These are phyloP conservation scores for Cutaneotrichosporon mucoides DNA, from an alignment of 1,284 basidiomycete genomes.

Conservation along the genomic window DNA sequence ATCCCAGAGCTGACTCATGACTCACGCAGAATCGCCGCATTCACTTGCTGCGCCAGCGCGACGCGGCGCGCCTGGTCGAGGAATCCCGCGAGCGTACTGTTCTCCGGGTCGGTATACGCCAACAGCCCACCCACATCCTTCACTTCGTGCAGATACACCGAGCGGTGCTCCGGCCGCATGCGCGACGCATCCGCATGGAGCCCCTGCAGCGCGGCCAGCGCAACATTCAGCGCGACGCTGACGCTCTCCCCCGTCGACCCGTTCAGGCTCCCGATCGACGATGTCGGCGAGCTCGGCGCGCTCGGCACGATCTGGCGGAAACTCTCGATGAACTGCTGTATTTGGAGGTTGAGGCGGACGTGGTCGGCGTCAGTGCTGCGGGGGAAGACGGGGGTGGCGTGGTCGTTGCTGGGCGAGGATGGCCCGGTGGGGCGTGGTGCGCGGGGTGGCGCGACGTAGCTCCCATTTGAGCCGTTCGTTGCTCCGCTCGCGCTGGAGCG, in stretches of 20 bases:
- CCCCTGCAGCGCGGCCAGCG: slow-evolving; percentile 32
- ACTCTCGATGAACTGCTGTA: slow-evolving; percentile 44
- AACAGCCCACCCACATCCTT: slow-evolving; percentile 46
- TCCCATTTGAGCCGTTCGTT: not conserved
- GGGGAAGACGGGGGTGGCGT: slow-evolving; percentile 26
- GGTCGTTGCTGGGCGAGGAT: not conserved
- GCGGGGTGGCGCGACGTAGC: not conserved
- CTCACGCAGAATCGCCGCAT: slow-evolving; percentile 46
- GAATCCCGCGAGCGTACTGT: slow-evolving; percentile 42
- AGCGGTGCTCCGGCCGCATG: slow-evolving; percentile 33
- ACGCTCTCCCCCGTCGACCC: slow-evolving; percentile 1
- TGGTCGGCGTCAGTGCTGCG: slow-evolving; percentile 32
- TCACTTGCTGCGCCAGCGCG: slow-evolving; percentile 44
- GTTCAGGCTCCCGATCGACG: slow-evolving; percentile 26
- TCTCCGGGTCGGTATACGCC: slow-evolving; percentile 47
- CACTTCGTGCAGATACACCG: slow-evolving; percentile 44
- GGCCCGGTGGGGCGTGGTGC: too few relatives aligned
- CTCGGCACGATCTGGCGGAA: slow-evolving; percentile 26
- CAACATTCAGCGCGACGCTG: slow-evolving; percentile 24
- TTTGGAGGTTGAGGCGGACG: slow-evolving; percentile 44
- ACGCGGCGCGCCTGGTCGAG: slow-evolving; percentile 43
- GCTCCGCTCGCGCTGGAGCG: not conserved
- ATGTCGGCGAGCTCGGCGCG: slow-evolving; percentile 28
- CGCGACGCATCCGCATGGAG: slow-evolving; percentile 41
- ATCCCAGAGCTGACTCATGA: too few relatives aligned